Conservation (phyloP, 2,329 filamentous ascomycete species). For the Aspergillus neotritici region DNA sequence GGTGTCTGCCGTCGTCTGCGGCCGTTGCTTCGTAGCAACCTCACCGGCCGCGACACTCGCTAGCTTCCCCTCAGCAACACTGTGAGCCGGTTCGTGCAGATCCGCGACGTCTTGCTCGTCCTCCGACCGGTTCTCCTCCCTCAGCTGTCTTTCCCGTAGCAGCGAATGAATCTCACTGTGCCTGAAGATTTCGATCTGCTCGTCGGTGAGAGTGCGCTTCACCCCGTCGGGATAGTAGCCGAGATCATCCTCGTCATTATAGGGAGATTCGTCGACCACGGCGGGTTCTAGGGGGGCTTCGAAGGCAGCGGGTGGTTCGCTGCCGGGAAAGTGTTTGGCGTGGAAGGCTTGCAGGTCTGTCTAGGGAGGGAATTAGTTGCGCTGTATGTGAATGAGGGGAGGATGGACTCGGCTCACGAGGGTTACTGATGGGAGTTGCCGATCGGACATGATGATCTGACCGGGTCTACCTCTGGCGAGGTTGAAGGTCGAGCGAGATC, state of each 20-base stretch:
- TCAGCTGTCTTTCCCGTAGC: constrained; percentile 47
- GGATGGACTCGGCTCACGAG: constrained; percentile 20
- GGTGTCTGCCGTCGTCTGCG: constrained; percentile 12
- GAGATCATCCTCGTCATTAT: constrained; percentile 52
- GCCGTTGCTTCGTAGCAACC: neutral
- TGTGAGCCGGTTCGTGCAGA: too few species aligned
- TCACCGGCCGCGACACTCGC: neutral
- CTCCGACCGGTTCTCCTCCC: constrained; percentile 19
- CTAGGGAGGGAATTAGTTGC: constrained; percentile 33
- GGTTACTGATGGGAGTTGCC: constrained; percentile 32
- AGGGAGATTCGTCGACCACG: constrained; percentile 11
- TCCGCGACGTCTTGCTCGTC: neutral
- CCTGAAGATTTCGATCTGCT: constrained; percentile 83
- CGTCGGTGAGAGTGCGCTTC: constrained; percentile 84
- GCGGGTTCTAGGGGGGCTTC: neutral
- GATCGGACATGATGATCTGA: constrained; percentile 11
- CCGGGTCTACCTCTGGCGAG: neutral
- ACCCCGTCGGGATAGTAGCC: constrained; percentile 83
- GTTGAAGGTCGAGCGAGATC: too few species aligned
- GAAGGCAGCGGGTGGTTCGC: constrained; percentile 3
- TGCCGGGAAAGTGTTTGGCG: constrained; percentile 51
- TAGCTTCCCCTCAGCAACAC: neutral
- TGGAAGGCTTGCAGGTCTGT: constrained; percentile 57
- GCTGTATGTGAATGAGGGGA: neutral
- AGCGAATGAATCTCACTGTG: constrained; percentile 78